A percentile compares a stretch with the other conserved stretches of the same genome.
phyloP scores from a whole-genome alignment of 805 yeast species.

The Huiozyma naganishii region DNA sequence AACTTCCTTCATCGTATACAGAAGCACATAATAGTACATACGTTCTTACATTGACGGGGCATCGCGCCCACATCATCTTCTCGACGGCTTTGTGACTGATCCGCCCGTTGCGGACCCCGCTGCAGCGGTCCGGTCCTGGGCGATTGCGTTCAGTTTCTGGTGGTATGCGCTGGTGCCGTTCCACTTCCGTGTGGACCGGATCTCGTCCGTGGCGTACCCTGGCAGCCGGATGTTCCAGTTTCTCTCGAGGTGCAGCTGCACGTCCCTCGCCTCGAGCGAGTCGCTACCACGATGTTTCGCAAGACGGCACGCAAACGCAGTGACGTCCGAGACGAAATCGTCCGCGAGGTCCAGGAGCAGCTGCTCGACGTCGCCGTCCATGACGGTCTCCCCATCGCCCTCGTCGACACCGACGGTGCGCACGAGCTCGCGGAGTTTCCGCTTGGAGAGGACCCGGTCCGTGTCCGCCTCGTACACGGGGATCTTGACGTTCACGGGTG shows the following conservation, averaged over 20 bases:
- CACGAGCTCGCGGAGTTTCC: slow-evolving; percentile 82
- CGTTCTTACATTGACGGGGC: too few species aligned
- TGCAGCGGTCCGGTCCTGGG: slow-evolving; percentile 12
- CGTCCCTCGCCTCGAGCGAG: slow-evolving; percentile 74
- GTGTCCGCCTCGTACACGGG: slow-evolving; percentile 79
- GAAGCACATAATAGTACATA: too few species aligned
- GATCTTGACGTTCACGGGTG: slow-evolving; percentile 64
- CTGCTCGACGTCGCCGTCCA: slow-evolving; percentile 95
- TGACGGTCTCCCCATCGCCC: slow-evolving; percentile 81
- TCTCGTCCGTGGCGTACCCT: slow-evolving; percentile 86
- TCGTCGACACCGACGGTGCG: slow-evolving; percentile 73
- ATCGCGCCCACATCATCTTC: too few species aligned
- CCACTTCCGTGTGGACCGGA: slow-evolving; percentile 66
- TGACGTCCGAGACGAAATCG: slow-evolving; percentile 84
- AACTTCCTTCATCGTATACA: too few species aligned
- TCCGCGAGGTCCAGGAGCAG: slow-evolving; percentile 85
- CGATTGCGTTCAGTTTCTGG: slow-evolving; percentile 48
- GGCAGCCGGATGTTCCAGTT: slow-evolving; percentile 95
- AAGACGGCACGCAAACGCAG: slow-evolving; percentile 84
- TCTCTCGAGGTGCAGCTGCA: slow-evolving; percentile 82
- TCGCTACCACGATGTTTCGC: slow-evolving; percentile 93
- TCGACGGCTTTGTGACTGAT: background rate
- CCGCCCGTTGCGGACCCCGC: slow-evolving; percentile 1
- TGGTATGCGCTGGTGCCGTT: slow-evolving; percentile 51
- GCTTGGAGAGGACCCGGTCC: slow-evolving; percentile 74